A percentile compares a stretch with the other conserved stretches of the same genome.
phyloP scores from a whole-genome alignment of 345 rosid genomes.

The Populus deltoides region DNA sequence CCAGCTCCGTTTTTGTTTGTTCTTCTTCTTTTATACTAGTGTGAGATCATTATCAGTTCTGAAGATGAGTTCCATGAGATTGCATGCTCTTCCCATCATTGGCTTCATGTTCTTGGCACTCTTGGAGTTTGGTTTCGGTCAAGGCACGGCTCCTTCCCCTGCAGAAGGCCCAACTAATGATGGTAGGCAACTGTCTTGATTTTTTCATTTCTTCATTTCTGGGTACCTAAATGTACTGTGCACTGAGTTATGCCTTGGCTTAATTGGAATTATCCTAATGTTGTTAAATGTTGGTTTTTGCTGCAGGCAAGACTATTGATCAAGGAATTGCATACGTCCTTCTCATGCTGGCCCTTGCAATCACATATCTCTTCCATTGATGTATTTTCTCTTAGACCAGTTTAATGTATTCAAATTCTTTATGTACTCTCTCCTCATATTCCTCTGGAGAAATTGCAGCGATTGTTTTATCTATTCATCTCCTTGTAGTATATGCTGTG shows the following conservation, averaged over 20 bases:
- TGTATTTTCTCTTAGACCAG: not conserved
- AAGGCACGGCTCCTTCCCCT: slow-evolving; percentile 39
- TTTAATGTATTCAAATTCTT: not conserved
- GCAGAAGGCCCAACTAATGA: slow-evolving; percentile 35
- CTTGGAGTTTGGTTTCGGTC: slow-evolving; percentile 36
- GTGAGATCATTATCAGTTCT: too few relatives aligned
- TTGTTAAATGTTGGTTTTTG: not conserved
- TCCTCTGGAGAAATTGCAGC: slow-evolving; percentile 4
- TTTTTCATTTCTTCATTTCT: not conserved
- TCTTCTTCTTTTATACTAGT: not conserved
- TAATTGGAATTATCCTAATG: not conserved
- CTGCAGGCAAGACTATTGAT: slow-evolving; percentile 36
- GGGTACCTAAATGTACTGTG: not conserved
- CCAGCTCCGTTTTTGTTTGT: not conserved
- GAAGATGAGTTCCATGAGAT: slow-evolving; percentile 27
- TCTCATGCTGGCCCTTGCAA: slow-evolving; percentile 33
- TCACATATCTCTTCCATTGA: slow-evolving; percentile 42
- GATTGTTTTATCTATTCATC: not conserved
- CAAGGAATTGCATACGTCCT: slow-evolving; percentile 45
- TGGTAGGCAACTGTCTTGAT: slow-evolving; percentile 23
- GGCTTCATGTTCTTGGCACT: slow-evolving; percentile 37
- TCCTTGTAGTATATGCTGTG: not conserved
- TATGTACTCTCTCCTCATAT: slow-evolving; percentile 11
- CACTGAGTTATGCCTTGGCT: not conserved
- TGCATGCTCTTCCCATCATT: slow-evolving; percentile 19